Evolutionary conservation across 176 grass and related monocot genomes (phyloP).

Genomic region (Poa annua): DNA sequence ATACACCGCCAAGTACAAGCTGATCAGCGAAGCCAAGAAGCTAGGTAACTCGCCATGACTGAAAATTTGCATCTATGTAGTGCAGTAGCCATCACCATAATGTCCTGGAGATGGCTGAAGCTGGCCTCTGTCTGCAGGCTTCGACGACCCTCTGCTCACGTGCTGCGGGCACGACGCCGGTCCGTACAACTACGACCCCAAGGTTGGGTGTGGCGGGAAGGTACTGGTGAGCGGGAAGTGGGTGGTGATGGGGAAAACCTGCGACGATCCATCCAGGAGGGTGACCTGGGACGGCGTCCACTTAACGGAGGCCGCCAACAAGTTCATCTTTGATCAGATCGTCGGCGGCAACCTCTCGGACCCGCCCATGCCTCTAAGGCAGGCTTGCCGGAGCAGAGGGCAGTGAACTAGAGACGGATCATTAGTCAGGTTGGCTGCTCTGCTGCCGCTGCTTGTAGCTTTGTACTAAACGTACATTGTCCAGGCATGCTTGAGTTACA

Average conservation of each 20-base stretch:
- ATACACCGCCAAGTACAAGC: conserved; percentile 78
- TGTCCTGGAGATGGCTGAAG: conserved; percentile 4
- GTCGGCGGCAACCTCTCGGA: conserved; percentile 50
- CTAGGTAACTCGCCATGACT: conserved; percentile 50
- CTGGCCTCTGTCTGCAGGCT: conserved; percentile 50
- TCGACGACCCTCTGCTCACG: conserved; percentile 63
- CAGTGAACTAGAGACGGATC: conserved; percentile 33
- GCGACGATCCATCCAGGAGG: conserved; percentile 65
- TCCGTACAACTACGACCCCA: conserved; percentile 69
- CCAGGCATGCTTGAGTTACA: conserved; percentile 6
- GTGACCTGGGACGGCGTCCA: conserved; percentile 92
- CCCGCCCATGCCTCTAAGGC: conserved; percentile 42
- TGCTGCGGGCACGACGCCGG: conserved; percentile 88
- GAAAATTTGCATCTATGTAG: not conserved
- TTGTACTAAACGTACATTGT: conserved; percentile 29
- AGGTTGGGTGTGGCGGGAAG: conserved; percentile 64
- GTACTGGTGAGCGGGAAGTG: conserved; percentile 64
- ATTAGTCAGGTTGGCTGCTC: conserved; percentile 3
- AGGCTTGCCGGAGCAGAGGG: conserved; percentile 54
- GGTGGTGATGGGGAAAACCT: conserved; percentile 65
- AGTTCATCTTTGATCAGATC: conserved; percentile 76
- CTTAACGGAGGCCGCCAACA: conserved; percentile 87
- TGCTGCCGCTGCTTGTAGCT: conserved; percentile 1
- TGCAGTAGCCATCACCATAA: not conserved
- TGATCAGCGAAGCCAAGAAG: conserved; percentile 67